Evolutionary conservation across 345 rosid genomes (phyloP).

Genomic region (Abelmoschus esculentus): DNA sequence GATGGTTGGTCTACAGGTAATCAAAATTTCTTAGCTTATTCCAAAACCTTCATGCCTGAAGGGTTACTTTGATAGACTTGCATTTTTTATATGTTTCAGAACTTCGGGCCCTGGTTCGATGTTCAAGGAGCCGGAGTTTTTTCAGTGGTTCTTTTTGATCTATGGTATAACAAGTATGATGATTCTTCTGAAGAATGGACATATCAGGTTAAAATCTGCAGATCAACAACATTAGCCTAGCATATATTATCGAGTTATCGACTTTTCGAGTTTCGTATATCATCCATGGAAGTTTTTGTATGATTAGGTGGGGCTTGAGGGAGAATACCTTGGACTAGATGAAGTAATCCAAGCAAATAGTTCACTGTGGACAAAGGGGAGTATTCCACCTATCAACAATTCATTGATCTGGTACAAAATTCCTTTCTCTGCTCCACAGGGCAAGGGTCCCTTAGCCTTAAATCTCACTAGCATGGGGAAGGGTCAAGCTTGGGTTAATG

Average conservation of each 20-base stretch:
- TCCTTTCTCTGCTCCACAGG: slow-evolving; percentile 35
- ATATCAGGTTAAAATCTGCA: slow-evolving; percentile 38
- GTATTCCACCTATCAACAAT: slow-evolving; percentile 29
- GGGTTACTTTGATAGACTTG: not conserved
- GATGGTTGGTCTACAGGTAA: slow-evolving; percentile 56
- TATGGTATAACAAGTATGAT: slow-evolving; percentile 21
- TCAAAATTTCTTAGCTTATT: not conserved
- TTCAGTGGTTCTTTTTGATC: slow-evolving; percentile 25
- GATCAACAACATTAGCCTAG: not conserved
- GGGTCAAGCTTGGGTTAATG: slow-evolving; percentile 67
- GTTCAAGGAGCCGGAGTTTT: slow-evolving; percentile 45
- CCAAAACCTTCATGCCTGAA: not conserved
- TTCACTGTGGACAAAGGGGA: slow-evolving; percentile 40
- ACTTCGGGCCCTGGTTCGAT: slow-evolving; percentile 63
- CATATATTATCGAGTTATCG: not conserved
- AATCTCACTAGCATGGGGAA: slow-evolving; percentile 61
- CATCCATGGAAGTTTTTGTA: not conserved
- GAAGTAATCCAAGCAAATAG: slow-evolving; percentile 36
- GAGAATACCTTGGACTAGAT: slow-evolving; percentile 47
- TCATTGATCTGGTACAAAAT: slow-evolving; percentile 63
- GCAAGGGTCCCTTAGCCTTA: slow-evolving; percentile 43
- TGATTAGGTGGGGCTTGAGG: slow-evolving; percentile 52
- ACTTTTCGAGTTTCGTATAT: too few species aligned
- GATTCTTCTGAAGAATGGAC: slow-evolving; percentile 42
- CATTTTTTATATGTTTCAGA: slow-evolving; percentile 23